A percentile compares a stretch with the other conserved stretches of the same genome.
Conservation (phyloP, 441 rosid genomes). For the Erodium trifolium region DNA sequence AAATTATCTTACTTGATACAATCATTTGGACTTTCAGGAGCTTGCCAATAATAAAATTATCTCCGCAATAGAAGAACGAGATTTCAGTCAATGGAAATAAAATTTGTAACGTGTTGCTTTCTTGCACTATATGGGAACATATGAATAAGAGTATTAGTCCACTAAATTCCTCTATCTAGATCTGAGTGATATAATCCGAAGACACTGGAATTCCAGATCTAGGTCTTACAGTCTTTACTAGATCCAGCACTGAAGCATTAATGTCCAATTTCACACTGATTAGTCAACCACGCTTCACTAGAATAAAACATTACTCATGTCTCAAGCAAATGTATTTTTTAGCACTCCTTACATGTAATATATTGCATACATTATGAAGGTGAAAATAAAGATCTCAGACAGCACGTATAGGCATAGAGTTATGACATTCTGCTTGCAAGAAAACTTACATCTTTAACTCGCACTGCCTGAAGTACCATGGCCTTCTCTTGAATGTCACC, state of each 20-base stretch:
- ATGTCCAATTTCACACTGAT: neutral
- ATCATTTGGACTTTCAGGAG: neutral
- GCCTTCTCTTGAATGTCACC: constrained; percentile 92
- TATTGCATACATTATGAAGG: neutral
- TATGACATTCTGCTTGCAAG: neutral
- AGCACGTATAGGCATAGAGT: too few relatives aligned
- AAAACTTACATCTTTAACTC: constrained; percentile 85
- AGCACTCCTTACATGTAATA: neutral
- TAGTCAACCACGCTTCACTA: neutral
- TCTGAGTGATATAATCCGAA: too few relatives aligned
- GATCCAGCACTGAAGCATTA: neutral
- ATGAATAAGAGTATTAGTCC: neutral
- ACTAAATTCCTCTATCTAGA: neutral
- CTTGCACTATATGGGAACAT: neutral
- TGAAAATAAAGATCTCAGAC: neutral
- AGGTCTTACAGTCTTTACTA: neutral
- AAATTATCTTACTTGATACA: too few relatives aligned
- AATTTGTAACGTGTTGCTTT: neutral
- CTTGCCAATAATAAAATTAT: neutral
- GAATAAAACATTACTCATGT: neutral
- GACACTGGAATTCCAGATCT: neutral
- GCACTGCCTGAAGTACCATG: constrained; percentile 67
- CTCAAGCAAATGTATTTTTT: neutral
- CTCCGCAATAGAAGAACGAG: neutral
- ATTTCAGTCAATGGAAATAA: neutral